Conservation (phyloP, 2,329 filamentous ascomycete genomes). For the Orbilia oligospora region DNA sequence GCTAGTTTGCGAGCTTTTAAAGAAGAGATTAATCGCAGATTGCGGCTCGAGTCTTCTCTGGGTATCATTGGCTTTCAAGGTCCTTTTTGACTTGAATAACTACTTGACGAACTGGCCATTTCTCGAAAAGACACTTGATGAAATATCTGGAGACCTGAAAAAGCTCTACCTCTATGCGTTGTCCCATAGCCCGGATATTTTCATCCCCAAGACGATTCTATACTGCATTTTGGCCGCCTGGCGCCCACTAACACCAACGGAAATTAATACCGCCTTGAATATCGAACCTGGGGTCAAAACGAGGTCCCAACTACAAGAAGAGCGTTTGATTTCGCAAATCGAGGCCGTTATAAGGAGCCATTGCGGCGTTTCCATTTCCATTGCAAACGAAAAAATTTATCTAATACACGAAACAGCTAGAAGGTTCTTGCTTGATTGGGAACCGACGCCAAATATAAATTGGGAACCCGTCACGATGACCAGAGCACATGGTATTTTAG, state of each 20-base stretch:
- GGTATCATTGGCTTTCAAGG: not conserved
- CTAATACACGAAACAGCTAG: not conserved
- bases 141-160: not conserved
- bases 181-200: not conserved
- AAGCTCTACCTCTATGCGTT: not conserved
- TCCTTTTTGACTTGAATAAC: not conserved
- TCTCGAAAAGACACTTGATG: not conserved
- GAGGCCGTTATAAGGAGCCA: not conserved
- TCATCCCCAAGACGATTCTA: not conserved
- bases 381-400: not conserved
- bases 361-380: not conserved
- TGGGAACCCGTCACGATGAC: not conserved
- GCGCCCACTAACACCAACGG: not conserved
- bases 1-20: not conserved
- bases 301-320: too few relatives aligned
- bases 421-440: not conserved
- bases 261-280: not conserved
- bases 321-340: too few relatives aligned
- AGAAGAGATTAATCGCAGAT: not conserved
- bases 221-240: not conserved
- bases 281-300: not conserved
- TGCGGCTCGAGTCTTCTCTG: not conserved
- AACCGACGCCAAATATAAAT: not conserved
- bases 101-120: not conserved
- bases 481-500: not conserved